Conservation (phyloP, 768 basidiomycete genomes). For the Auricularia auricula-judae region DNA sequence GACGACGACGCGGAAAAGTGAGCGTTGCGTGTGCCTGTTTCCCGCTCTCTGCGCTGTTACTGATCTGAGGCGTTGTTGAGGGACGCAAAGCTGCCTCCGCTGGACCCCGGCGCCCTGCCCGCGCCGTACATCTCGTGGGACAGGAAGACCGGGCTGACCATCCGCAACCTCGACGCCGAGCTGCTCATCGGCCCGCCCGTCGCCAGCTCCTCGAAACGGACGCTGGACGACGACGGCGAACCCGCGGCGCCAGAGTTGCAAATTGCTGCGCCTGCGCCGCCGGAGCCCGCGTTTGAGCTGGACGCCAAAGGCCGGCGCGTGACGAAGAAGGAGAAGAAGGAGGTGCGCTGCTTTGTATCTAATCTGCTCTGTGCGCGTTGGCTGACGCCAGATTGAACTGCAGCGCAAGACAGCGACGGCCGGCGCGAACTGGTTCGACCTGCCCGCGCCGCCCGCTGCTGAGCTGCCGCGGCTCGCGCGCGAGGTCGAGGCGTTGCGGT, state of each 20-base stretch:
- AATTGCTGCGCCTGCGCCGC: background rate
- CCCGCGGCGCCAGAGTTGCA: slow-evolving; percentile 17
- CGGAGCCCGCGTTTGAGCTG: background rate
- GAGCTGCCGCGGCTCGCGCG: slow-evolving; percentile 70
- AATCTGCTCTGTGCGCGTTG: background rate
- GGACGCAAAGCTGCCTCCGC: background rate
- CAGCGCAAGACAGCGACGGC: slow-evolving; percentile 64
- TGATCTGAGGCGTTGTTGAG: background rate
- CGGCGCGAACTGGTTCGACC: slow-evolving; percentile 78
- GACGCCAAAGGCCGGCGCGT: background rate
- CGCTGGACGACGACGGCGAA: slow-evolving; percentile 58
- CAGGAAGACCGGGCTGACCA: background rate
- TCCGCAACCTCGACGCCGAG: background rate
- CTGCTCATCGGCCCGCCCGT: background rate
- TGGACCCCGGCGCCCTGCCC: background rate
- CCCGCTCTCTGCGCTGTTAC: background rate
- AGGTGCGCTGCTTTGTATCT: background rate
- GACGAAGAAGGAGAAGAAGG: slow-evolving; percentile 4
- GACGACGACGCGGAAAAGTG: background rate
- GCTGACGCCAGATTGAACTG: background rate
- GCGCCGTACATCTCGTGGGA: background rate
- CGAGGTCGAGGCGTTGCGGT: slow-evolving; percentile 78
- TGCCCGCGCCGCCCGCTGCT: slow-evolving; percentile 71
- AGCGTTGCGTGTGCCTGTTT: background rate
- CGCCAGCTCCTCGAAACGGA: slow-evolving; percentile 44